Percentiles rank a stretch among this genome's conserved stretches.
Evolutionary conservation across 1,284 basidiomycete genomes (phyloP).

Genomic region (Austropuccinia psidii): DNA sequence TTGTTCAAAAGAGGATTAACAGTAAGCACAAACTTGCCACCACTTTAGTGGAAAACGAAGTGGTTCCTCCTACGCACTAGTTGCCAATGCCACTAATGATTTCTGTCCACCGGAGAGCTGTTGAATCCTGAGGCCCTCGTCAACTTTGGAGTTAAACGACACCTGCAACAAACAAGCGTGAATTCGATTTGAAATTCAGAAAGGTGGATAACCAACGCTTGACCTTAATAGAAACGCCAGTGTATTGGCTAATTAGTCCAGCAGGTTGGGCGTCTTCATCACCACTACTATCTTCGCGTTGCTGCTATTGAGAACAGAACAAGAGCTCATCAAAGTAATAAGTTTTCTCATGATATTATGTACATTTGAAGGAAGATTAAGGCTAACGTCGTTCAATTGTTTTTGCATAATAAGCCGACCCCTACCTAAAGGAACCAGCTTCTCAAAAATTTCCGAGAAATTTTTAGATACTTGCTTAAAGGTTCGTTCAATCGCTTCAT

Average conservation of each 20-base stretch:
- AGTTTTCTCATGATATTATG: neutral
- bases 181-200: too few relatives aligned
- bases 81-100: constrained; percentile 85
- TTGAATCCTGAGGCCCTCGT: constrained; percentile 90
- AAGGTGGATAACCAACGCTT: neutral
- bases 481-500: constrained; percentile 94
- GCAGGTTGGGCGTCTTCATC: constrained; percentile 28
- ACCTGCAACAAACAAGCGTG: constrained; percentile 52
- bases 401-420: constrained; percentile 87
- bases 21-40: neutral
- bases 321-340: neutral
- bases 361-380: neutral
- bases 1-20: neutral
- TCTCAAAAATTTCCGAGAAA: constrained; percentile 95
- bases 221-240: constrained; percentile 82
- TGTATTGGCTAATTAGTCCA: constrained; percentile 76
- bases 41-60: neutral
- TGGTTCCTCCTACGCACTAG: constrained; percentile 24
- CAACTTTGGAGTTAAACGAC: constrained; percentile 95
- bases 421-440: constrained; percentile 86
- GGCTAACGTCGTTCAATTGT: constrained; percentile 60
- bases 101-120: constrained; percentile 98
- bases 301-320: neutral
- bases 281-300: constrained; percentile 15
- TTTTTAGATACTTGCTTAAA: constrained; percentile 96